Percentiles rank a stretch among this genome's conserved stretches.
Evolutionary conservation across 2,329 filamentous ascomycete genomes (phyloP).

Genomic region (Endocalyx cinctus): DNA sequence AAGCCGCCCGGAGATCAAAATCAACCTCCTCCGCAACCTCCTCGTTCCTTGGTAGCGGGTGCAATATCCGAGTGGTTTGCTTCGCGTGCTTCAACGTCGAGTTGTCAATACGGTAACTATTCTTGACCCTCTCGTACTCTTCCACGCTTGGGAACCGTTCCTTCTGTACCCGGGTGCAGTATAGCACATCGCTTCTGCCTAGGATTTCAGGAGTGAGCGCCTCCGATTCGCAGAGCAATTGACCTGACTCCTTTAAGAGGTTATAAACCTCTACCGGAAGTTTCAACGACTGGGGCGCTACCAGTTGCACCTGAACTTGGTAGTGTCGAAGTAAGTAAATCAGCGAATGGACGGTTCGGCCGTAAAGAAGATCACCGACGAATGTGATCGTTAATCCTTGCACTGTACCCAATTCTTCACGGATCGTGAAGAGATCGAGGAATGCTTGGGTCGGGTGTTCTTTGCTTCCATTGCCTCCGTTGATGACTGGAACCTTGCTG

Average conservation of each 20-base stretch:
- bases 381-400: slow-evolving; percentile 96
- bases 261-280: slow-evolving; percentile 73
- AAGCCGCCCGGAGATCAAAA: slow-evolving; percentile 92
- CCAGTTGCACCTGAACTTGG: slow-evolving; percentile 88
- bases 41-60: slow-evolving; percentile 87
- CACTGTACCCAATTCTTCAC: slow-evolving; percentile 93
- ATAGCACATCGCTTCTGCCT: slow-evolving; percentile 82
- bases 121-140: slow-evolving; percentile 84
- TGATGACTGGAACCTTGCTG: slow-evolving; percentile 89
- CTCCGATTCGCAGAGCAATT: slow-evolving; percentile 71
- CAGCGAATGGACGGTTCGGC: slow-evolving; percentile 90
- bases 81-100: slow-evolving; percentile 86
- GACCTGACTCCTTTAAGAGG: slow-evolving; percentile 66
- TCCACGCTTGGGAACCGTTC: slow-evolving; percentile 82
- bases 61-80: slow-evolving; percentile 88
- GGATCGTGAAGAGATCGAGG: slow-evolving; percentile 96
- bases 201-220: slow-evolving; percentile 83
- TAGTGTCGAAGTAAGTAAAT: slow-evolving; percentile 94
- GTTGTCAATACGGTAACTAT: slow-evolving; percentile 86
- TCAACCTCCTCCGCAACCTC: slow-evolving; percentile 96
- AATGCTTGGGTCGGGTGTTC: slow-evolving; percentile 98
- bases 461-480: slow-evolving; percentile 90
- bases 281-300: slow-evolving; percentile 72
- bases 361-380: slow-evolving; percentile 86
- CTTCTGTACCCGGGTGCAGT: slow-evolving; percentile 95